Evolutionary conservation across 495 filamentous ascomycete genomes (phyloP).

Genomic region (Aspergillus heteromorphus): DNA sequence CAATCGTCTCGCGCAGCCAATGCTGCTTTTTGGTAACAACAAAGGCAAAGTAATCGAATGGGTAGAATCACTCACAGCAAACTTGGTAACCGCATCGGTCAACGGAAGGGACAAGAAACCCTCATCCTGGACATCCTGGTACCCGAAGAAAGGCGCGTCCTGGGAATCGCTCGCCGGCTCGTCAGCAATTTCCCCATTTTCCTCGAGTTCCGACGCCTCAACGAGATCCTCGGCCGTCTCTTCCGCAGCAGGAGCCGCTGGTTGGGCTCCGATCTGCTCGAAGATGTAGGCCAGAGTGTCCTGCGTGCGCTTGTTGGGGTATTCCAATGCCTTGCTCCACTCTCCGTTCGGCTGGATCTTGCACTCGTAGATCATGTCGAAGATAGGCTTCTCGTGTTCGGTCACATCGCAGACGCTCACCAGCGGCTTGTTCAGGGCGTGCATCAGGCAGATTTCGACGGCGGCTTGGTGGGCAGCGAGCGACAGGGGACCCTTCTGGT

Average conservation of each 20-base stretch:
- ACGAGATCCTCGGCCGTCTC: not conserved
- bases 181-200: too few relatives aligned
- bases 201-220: slow-evolving; percentile 11
- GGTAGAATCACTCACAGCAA: slow-evolving; percentile 55
- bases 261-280: slow-evolving; percentile 30
- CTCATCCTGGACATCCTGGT: slow-evolving; percentile 16
- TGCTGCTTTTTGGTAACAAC: not conserved
- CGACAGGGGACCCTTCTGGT: slow-evolving; percentile 14
- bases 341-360: slow-evolving; percentile 21
- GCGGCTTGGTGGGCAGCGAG: slow-evolving; percentile 37
- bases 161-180: slow-evolving; percentile 2
- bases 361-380: slow-evolving; percentile 23
- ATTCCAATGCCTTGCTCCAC: slow-evolving; percentile 29
- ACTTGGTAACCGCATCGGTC: slow-evolving; percentile 56
- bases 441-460: slow-evolving; percentile 43
- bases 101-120: slow-evolving; percentile 41
- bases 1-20: not conserved
- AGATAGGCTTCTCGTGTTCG: slow-evolving; percentile 25
- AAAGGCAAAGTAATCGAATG: not conserved
- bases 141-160: slow-evolving; percentile 11
- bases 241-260: slow-evolving; percentile 7
- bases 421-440: slow-evolving; percentile 30
- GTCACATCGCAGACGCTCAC: slow-evolving; percentile 23
- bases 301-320: slow-evolving; percentile 24
- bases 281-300: slow-evolving; percentile 34